Evolutionary conservation across 73 alveolate genomes (phyloP).

Genomic region (Effrenium voratum): DNA sequence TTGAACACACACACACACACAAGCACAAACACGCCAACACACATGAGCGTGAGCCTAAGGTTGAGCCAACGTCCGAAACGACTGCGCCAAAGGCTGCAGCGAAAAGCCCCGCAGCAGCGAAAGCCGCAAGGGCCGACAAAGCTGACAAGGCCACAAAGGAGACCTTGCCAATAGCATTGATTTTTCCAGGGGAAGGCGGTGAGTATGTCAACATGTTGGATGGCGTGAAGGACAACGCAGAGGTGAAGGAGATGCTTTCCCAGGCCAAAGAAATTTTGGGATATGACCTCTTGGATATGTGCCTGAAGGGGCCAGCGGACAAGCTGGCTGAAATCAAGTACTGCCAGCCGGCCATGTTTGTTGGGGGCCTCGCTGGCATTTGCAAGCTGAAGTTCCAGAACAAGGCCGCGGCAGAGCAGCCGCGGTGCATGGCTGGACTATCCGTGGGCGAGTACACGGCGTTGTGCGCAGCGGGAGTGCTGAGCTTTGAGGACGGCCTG

Average conservation of each 20-base stretch:
- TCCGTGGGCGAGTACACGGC: conserved; percentile 89
- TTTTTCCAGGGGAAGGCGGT: conserved; percentile 89
- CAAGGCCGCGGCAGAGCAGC: conserved; percentile 9
- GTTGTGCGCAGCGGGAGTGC: conserved; percentile 74
- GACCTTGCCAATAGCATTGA: conserved; percentile 70
- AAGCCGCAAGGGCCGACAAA: conserved; percentile 10
- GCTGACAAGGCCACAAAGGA: not conserved
- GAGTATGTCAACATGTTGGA: conserved; percentile 91
- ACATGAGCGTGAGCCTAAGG: too few relatives aligned
- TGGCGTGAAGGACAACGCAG: conserved; percentile 74
- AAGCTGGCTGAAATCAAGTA: conserved; percentile 67
- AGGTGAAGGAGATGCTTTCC: conserved; percentile 83
- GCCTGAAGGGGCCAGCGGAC: conserved; percentile 78
- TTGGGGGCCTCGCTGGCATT: conserved; percentile 87
- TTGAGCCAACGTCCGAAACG: too few relatives aligned
- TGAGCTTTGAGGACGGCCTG: conserved; percentile 82
- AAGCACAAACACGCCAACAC: too few relatives aligned
- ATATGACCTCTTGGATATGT: conserved; percentile 70
- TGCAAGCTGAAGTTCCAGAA: conserved; percentile 52
- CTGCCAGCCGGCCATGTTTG: conserved; percentile 93
- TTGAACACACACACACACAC: too few relatives aligned
- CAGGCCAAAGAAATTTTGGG: conserved; percentile 66
- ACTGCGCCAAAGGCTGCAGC: too few relatives aligned
- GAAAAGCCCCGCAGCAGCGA: not conserved
- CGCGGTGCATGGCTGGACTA: conserved; percentile 83